These are phyloP conservation scores for Spathaspora hagerdaliae DNA, from an alignment of 805 yeast genomes.

Conservation along the genomic window DNA sequence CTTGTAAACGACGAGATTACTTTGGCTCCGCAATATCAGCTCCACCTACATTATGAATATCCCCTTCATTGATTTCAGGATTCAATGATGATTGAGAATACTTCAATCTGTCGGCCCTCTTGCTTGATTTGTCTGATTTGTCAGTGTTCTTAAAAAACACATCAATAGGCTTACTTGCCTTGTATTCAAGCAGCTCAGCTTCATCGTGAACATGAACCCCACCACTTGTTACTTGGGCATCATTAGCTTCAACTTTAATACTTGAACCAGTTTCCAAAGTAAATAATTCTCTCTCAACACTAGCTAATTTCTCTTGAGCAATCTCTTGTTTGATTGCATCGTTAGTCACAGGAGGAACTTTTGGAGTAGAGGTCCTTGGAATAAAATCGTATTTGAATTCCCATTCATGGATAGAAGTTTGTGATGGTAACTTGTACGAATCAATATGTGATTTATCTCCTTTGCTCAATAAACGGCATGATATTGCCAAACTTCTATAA, in stretches of 20 bases:
- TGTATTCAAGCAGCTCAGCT: conserved; percentile 37
- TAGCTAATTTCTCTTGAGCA: conserved; percentile 37
- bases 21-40: conserved; percentile 8
- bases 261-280: conserved; percentile 30
- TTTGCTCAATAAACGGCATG: conserved; percentile 19
- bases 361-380: conserved; percentile 37
- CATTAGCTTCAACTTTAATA: conserved; percentile 42
- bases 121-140: conserved; percentile 12
- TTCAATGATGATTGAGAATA: conserved; percentile 39
- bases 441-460: conserved; percentile 59
- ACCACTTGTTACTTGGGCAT: conserved; percentile 38
- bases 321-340: conserved; percentile 49
- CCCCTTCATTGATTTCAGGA: conserved; percentile 35
- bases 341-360: conserved; percentile 42
- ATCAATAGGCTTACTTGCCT: conserved; percentile 34
- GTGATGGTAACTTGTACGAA: conserved; percentile 48
- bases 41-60: conserved; percentile 33
- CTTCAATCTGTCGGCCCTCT: conserved; percentile 35
- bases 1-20: too few species aligned
- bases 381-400: conserved; percentile 45
- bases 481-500: too few species aligned
- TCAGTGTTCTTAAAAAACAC: conserved; percentile 13
- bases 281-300: conserved; percentile 35
- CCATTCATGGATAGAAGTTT: conserved; percentile 46
- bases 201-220: conserved; percentile 37